Base-by-base conservation (phyloP, 2,329 filamentous ascomycete species). In the Fusarium fracticaudum region DNA sequence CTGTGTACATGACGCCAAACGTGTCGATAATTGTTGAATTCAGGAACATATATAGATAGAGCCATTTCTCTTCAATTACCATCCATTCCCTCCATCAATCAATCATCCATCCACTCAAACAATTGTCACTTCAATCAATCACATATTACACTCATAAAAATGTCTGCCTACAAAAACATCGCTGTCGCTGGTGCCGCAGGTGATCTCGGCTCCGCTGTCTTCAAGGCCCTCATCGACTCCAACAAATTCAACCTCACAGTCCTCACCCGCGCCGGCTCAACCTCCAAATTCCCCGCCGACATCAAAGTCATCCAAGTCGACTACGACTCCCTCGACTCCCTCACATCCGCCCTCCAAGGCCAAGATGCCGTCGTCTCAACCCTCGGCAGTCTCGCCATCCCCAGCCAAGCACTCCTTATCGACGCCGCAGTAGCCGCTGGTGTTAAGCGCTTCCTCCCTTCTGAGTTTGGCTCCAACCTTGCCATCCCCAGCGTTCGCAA, bases 371-470 rank as follows among this genome's bases (percentile, higher is more conserved):
- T 91, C 24, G 79, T 92, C 35, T 80, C 80, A 2, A 76, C 79
- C 9, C 35, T 82, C 47, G 76, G 71, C 17, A 76, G 78, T 26
- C 83, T 84, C 4, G 82, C 85, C 2, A 80, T 90, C 45, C 81
- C 82, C 29, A 64, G 64, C 12, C 81, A 83, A 60, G 43, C 60
- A 14, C 78, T 85, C 17, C 82, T 92, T 51, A 84, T 92, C 50
- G 87, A 91, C 38, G 91, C 90, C 2, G 87, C 90, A 38, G 82
- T 89, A 35, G 85, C 85, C 8, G 89, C 89, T 8, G 89, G 90
- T 10, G 89, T 92, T 1, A 85, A 90, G 77, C 86, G 89, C 18
- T 90, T 91, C 82, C 80, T 92, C 38, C 90, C 90, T 5, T 88
- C 88, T 5, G 90, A 92, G 68, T 92, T 86, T 55, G 85, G 84